phyloP scores from a whole-genome alignment of 108 stramenopile genomes.

The Hondaea fermentalgiana region DNA sequence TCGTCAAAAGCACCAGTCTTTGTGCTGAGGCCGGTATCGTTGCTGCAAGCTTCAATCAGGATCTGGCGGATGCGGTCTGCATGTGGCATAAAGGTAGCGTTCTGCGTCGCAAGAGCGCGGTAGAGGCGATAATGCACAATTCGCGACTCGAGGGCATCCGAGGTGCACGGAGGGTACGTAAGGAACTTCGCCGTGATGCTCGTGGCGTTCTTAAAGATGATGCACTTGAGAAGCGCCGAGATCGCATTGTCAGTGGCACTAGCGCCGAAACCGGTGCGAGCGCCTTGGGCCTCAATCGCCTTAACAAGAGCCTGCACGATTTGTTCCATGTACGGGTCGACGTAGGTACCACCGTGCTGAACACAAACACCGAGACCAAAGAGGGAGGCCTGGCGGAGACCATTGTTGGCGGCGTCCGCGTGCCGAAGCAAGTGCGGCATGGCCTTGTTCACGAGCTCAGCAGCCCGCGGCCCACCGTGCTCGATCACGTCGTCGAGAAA shows the following conservation, averaged over 20 bases:
- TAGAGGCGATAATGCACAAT: background rate
- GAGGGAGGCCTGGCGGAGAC: background rate
- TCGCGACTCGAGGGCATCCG: conserved; percentile 4
- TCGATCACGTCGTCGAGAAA: background rate
- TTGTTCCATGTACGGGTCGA: background rate
- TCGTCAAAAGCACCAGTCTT: background rate
- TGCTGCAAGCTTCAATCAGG: background rate
- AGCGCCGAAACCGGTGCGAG: background rate
- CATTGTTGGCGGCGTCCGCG: background rate
- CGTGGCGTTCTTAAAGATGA: background rate
- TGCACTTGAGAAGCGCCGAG: background rate
- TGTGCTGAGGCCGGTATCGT: background rate
- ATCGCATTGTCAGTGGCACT: background rate
- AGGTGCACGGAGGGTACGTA: background rate
- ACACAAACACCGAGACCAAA: background rate
- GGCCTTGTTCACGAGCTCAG: background rate
- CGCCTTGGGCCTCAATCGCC: background rate
- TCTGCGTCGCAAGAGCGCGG: background rate
- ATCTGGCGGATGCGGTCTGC: background rate
- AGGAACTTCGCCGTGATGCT: background rate
- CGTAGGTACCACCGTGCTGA: background rate
- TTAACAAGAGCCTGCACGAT: background rate
- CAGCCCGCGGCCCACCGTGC: background rate
- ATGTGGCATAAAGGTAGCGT: background rate
- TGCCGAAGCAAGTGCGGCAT: background rate